Evolutionary conservation across 2,329 filamentous ascomycete species (phyloP).

Genomic region (Microdochium bolleyi): DNA sequence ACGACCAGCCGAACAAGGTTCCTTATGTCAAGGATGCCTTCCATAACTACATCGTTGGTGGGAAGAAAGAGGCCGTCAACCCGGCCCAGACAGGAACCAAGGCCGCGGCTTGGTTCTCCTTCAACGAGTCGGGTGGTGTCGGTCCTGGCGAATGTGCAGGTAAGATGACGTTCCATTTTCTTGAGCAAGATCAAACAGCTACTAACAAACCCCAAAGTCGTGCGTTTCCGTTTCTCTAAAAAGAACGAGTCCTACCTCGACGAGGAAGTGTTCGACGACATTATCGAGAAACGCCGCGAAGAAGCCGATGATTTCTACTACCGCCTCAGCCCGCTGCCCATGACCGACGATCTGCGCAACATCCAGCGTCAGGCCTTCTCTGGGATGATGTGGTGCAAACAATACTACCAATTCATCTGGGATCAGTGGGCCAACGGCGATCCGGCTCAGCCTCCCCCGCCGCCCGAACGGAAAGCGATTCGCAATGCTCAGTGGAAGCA

Average conservation of each 20-base stretch:
- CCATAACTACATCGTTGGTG: conserved; percentile 77
- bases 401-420: conserved; percentile 95
- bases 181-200: neutral
- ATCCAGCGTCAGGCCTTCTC: conserved; percentile 92
- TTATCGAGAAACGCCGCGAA: conserved; percentile 76
- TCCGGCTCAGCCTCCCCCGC: conserved; percentile 79
- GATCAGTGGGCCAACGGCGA: conserved; percentile 97
- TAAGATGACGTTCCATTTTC: conserved; percentile 41
- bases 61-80: conserved; percentile 74
- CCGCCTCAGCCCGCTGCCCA: conserved; percentile 83
- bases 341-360: conserved; percentile 88
- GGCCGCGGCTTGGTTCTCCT: conserved; percentile 83
- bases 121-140: conserved; percentile 84
- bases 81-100: conserved; percentile 78
- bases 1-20: conserved; percentile 68
- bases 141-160: conserved; percentile 86
- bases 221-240: conserved; percentile 81
- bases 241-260: conserved; percentile 73
- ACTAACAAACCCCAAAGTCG: conserved; percentile 44
- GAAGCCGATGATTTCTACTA: conserved; percentile 97
- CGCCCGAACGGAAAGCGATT: conserved; percentile 67
- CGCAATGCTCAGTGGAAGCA: conserved; percentile 91
- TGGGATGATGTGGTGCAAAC: conserved; percentile 98
- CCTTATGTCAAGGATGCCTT: conserved; percentile 94
- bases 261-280: conserved; percentile 86